These are phyloP conservation scores for Eucalyptus decipiens DNA, from an alignment of 345 rosid genomes.

Conservation along the genomic window DNA sequence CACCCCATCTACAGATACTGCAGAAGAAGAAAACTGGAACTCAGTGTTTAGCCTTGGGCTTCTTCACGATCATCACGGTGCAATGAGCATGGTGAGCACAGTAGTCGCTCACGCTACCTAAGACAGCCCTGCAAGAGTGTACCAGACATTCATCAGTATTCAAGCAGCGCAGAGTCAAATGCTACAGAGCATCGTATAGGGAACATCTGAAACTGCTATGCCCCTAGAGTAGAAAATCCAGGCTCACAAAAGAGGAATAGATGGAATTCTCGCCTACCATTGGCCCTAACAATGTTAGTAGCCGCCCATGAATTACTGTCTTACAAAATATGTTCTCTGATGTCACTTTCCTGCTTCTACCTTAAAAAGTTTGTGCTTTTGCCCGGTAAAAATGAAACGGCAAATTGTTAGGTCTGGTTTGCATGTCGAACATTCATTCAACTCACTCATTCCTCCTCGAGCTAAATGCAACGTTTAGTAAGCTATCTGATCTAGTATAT, in stretches of 20 bases:
- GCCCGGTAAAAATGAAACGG: background rate
- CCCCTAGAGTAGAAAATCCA: background rate
- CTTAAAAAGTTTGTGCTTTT: background rate
- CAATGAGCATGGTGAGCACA: slow-evolving; percentile 96
- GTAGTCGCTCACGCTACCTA: slow-evolving; percentile 92
- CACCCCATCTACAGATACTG: background rate
- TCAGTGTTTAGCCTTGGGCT: slow-evolving; percentile 63
- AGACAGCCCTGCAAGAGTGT: slow-evolving; percentile 57
- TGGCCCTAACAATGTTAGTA: background rate
- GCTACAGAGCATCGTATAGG: background rate
- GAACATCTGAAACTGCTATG: background rate
- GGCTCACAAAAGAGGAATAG: background rate
- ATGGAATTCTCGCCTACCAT: background rate
- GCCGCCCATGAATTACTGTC: background rate
- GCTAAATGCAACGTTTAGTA: background rate
- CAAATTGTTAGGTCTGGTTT: background rate
- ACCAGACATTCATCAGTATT: background rate
- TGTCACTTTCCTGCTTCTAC: background rate
- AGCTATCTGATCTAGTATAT: background rate
- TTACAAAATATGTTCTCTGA: background rate
- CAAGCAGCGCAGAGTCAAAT: background rate
- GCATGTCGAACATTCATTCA: background rate
- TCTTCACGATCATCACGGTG: slow-evolving; percentile 89
- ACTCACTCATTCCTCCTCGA: background rate
- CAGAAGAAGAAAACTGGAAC: background rate